phyloP scores from a whole-genome alignment of 352 stramenopile genomes.

The Phytopythium ostracodes region DNA sequence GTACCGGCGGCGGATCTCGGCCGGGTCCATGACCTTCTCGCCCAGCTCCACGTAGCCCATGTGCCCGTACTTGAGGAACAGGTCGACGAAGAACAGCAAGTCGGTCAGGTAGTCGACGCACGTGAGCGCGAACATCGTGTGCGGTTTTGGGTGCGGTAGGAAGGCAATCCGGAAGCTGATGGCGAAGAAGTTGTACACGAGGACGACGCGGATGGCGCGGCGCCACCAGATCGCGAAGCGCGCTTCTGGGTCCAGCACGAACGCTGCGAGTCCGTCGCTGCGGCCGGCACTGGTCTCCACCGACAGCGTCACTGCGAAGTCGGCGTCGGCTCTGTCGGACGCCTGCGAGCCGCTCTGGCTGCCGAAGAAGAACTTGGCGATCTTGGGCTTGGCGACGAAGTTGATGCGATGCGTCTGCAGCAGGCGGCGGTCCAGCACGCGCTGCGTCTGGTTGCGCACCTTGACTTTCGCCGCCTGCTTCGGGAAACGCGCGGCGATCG shows the following conservation, averaged over 20 bases:
- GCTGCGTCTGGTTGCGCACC: conserved; percentile 16
- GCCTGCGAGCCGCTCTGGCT: background rate
- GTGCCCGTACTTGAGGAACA: conserved; percentile 37
- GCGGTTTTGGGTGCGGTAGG: conserved; percentile 18
- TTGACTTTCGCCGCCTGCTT: conserved; percentile 21
- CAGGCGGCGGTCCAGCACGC: conserved; percentile 11
- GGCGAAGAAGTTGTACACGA: conserved; percentile 52
- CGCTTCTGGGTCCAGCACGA: conserved; percentile 40
- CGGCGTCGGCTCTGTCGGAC: background rate
- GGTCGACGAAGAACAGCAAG: conserved; percentile 28
- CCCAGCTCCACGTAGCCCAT: conserved; percentile 37
- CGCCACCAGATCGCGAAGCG: conserved; percentile 52
- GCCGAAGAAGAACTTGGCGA: conserved; percentile 24
- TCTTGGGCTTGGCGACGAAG: conserved; percentile 45
- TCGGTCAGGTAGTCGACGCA: conserved; percentile 36
- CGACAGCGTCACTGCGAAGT: background rate
- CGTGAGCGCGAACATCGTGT: conserved; percentile 28
- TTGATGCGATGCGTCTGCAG: conserved; percentile 31
- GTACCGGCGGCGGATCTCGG: conserved; percentile 30
- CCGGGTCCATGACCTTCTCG: conserved; percentile 33
- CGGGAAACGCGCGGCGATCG: conserved; percentile 34
- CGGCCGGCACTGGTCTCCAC: conserved; percentile 14
- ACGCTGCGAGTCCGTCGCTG: background rate
- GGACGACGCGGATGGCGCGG: conserved; percentile 36
- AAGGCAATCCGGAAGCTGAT: conserved; percentile 52